phyloP scores from a whole-genome alignment of 768 basidiomycete genomes.

The Amanita thiersii region DNA sequence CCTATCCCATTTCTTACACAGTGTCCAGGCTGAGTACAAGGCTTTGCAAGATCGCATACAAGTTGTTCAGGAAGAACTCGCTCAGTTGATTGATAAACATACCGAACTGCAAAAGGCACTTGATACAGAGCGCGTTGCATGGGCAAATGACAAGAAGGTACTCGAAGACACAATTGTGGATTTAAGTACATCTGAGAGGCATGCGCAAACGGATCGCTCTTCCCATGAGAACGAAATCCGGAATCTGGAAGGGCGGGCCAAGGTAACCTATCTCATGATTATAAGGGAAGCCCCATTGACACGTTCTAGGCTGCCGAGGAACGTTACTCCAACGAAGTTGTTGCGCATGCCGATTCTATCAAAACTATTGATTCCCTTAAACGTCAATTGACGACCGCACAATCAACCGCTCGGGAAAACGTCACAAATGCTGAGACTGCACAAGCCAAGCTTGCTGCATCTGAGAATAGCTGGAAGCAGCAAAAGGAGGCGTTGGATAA shows the following conservation, averaged over 20 bases:
- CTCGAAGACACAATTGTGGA: slow-evolving; percentile 80
- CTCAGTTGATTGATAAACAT: slow-evolving; percentile 37
- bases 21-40: slow-evolving; percentile 49
- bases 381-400: slow-evolving; percentile 46
- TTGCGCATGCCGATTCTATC: slow-evolving; percentile 81
- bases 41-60: slow-evolving; percentile 57
- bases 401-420: slow-evolving; percentile 49
- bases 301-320: slow-evolving; percentile 62
- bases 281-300: background rate
- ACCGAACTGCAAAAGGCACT: slow-evolving; percentile 55
- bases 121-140: slow-evolving; percentile 62
- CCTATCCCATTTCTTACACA: background rate
- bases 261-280: slow-evolving; percentile 29
- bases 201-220: slow-evolving; percentile 52
- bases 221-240: slow-evolving; percentile 61
- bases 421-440: slow-evolving; percentile 65
- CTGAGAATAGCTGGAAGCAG: slow-evolving; percentile 73
- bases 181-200: slow-evolving; percentile 66
- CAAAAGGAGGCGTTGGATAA: slow-evolving; percentile 74
- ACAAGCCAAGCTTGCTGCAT: slow-evolving; percentile 57
- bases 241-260: slow-evolving; percentile 59
- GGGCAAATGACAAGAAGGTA: slow-evolving; percentile 72
- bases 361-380: slow-evolving; percentile 60
- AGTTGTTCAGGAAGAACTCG: slow-evolving; percentile 44
- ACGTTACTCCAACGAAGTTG: slow-evolving; percentile 72